Evolutionary conservation across 2,329 filamentous ascomycete species (phyloP).

Genomic region (Diplodia scrobiculata): DNA sequence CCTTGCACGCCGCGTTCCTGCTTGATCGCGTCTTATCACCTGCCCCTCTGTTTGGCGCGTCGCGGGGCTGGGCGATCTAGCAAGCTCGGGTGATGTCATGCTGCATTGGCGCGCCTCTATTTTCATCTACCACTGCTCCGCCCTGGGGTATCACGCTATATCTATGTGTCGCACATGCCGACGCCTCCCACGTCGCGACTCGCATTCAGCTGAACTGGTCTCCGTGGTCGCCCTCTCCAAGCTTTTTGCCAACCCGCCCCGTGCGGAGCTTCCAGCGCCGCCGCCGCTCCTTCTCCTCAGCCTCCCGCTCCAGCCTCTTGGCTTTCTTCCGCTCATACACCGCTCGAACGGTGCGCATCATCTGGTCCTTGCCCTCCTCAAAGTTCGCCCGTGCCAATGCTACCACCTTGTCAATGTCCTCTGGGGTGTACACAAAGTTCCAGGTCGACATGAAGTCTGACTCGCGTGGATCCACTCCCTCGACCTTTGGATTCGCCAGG

Average conservation of each 20-base stretch:
- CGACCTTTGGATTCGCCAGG: conserved; percentile 75
- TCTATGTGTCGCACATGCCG: conserved; percentile 17
- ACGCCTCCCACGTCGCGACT: conserved; percentile 12
- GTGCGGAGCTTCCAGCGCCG: conserved; percentile 48
- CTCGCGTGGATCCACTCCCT: conserved; percentile 77
- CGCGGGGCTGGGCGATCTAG: conserved; percentile 20
- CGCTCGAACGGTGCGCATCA: conserved; percentile 75
- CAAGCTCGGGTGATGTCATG: conserved; percentile 17
- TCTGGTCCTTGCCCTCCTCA: conserved; percentile 75
- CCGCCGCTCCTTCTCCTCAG: conserved; percentile 43
- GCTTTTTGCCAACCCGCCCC: conserved; percentile 56
- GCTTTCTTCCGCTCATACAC: conserved; percentile 92
- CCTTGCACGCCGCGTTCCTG: conserved; percentile 13
- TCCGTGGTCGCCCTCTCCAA: conserved; percentile 56
- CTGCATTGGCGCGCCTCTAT: conserved; percentile 24
- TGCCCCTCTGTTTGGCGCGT: conserved; percentile 20
- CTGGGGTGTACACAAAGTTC: conserved; percentile 95
- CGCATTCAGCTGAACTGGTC: conserved; percentile 65
- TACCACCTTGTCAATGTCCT: conserved; percentile 85
- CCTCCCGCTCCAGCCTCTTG: conserved; percentile 59
- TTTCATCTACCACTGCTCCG: conserved; percentile 14
- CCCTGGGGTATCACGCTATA: conserved; percentile 17
- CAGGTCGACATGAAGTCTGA: conserved; percentile 91
- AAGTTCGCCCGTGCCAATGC: conserved; percentile 84
- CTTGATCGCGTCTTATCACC: conserved; percentile 20